phyloP scores from a whole-genome alignment of 1,284 basidiomycete species.

The Schizophyllum commune region DNA sequence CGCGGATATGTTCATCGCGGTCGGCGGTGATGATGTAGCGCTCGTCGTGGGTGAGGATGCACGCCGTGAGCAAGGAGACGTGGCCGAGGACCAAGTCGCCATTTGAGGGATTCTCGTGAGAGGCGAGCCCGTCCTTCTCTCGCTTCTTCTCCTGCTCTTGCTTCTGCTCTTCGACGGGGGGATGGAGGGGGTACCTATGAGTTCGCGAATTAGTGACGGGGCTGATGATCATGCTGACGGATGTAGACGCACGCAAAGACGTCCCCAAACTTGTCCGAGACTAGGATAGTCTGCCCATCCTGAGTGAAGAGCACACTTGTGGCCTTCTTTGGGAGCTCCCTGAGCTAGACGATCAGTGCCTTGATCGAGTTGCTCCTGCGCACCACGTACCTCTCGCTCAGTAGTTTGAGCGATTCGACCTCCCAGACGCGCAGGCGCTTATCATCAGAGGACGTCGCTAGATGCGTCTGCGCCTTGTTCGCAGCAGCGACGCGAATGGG shows the following conservation, averaged over 20 bases:
- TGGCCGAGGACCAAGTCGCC: slow-evolving; percentile 80
- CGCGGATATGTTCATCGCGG: slow-evolving; percentile 86
- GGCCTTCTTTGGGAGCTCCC: slow-evolving; percentile 72
- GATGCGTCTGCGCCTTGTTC: slow-evolving; percentile 35
- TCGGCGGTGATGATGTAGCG: slow-evolving; percentile 80
- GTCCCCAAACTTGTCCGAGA: slow-evolving; percentile 85
- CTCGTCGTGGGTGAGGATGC: slow-evolving; percentile 61
- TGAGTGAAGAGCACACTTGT: slow-evolving; percentile 55
- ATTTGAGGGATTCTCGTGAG: slow-evolving; percentile 67
- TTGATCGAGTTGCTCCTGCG: slow-evolving; percentile 15
- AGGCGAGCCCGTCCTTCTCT: slow-evolving; percentile 29
- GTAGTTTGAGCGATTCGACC: slow-evolving; percentile 42
- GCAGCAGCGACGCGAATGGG: slow-evolving; percentile 58
- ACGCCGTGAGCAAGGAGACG: slow-evolving; percentile 72
- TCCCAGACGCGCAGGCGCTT: slow-evolving; percentile 75
- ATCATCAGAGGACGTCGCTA: slow-evolving; percentile 70
- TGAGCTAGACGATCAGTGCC: slow-evolving; percentile 19
- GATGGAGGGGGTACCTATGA: slow-evolving; percentile 42
- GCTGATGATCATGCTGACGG: not conserved
- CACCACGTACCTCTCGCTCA: slow-evolving; percentile 53
- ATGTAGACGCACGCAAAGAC: slow-evolving; percentile 54
- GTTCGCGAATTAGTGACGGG: not conserved
- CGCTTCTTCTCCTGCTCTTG: slow-evolving; percentile 19
- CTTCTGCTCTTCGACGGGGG: slow-evolving; percentile 22
- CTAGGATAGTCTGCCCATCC: slow-evolving; percentile 53